These are phyloP conservation scores for Przewalskia tangutica DNA, from an alignment of 257 asterid genomes.

Conservation along the genomic window DNA sequence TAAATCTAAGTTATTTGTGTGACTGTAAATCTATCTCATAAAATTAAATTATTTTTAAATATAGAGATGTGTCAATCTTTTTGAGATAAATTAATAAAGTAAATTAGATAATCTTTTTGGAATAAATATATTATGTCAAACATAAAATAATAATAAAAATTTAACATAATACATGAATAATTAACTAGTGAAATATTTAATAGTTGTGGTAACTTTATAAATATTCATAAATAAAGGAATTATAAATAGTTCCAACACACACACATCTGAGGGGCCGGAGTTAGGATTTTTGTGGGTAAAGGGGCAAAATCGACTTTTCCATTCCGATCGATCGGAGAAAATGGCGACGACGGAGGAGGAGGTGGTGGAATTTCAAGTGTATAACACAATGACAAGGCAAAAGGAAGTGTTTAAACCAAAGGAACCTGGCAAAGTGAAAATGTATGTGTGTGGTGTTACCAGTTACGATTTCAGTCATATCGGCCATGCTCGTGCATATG, in stretches of 20 bases:
- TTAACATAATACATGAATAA: too few species aligned
- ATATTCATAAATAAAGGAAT: too few species aligned
- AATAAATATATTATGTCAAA: too few species aligned
- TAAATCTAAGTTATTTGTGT: too few species aligned
- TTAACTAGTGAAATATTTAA: too few species aligned
- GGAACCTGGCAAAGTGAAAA: constrained; percentile 53
- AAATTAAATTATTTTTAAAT: too few species aligned
- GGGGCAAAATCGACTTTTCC: neutral
- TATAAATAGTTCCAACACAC: neutral
- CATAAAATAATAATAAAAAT: too few species aligned
- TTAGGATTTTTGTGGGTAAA: neutral
- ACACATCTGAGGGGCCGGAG: neutral
- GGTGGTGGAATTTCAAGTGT: constrained; percentile 33
- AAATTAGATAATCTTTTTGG: too few species aligned
- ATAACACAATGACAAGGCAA: constrained; percentile 57
- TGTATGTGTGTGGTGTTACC: constrained; percentile 85
- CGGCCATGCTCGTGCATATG: constrained; percentile 87
- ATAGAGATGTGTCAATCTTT: too few species aligned
- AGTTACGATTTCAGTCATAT: constrained; percentile 79
- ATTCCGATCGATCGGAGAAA: neutral
- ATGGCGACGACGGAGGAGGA: neutral
- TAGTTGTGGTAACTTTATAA: too few species aligned
- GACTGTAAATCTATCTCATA: too few species aligned
- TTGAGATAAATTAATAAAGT: too few species aligned
- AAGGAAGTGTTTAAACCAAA: constrained; percentile 54